Conservation (phyloP, 1,139 yeast genomes). For the Blastobotrys persicus region DNA sequence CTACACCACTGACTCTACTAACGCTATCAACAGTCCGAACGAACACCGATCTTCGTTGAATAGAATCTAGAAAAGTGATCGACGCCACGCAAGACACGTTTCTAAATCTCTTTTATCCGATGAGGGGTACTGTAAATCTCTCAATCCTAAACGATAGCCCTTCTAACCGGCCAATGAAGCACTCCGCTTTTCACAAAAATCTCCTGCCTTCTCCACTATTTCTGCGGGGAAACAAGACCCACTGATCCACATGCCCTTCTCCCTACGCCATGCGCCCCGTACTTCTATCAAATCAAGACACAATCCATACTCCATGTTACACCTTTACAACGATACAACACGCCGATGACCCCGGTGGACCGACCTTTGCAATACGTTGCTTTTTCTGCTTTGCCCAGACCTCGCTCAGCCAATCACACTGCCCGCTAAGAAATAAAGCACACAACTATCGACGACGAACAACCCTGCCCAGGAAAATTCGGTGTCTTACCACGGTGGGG, state of each 20-base stretch:
- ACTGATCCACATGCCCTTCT: not conserved
- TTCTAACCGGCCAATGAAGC: too few species aligned
- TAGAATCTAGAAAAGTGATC: not conserved
- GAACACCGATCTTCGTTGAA: not conserved
- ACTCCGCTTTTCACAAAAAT: not conserved
- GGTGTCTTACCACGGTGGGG: not conserved
- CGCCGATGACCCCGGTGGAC: too few species aligned
- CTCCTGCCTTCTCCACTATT: not conserved
- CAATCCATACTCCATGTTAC: too few species aligned
- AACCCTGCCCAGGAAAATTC: not conserved
- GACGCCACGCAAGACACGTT: not conserved
- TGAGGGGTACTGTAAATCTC: not conserved
- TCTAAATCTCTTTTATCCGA: not conserved
- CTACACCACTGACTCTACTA: too few species aligned
- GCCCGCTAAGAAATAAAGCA: too few species aligned
- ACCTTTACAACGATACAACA: too few species aligned
- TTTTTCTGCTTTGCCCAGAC: too few species aligned
- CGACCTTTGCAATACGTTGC: too few species aligned
- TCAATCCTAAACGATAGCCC: not conserved
- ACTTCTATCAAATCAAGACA: too few species aligned
- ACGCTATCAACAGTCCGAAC: too few species aligned
- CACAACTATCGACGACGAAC: not conserved
- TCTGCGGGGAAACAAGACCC: not conserved
- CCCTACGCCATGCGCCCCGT: not conserved
- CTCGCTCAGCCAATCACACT: too few species aligned